Evolutionary conservation across 2,329 filamentous ascomycete genomes (phyloP), one percentile per base, ranked within the genome.

Genomic region (Myriosclerotinia curreyana): DNA sequence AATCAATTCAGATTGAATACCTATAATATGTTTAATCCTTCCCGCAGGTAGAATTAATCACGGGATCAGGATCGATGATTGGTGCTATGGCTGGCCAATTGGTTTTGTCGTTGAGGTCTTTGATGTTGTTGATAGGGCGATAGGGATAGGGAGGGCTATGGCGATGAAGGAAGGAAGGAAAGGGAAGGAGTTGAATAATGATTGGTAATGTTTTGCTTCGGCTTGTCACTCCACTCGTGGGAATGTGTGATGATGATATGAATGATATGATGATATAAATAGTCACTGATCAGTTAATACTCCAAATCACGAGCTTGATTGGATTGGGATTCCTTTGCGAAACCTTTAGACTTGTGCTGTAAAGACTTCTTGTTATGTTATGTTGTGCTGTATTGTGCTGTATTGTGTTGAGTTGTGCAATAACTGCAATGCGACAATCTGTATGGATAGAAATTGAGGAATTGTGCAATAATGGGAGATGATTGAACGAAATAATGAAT

Each of bases 21-120:
- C 9, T 34, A 20, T 17, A 12, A 25, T 40, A 11, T 14, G 15
- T 40, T 55, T 38, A 66, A 74, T 71, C 72, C 72, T 67, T 69
- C 67, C 73, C 73, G 72, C 73, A 74, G 71, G 44, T 61, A 36
- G 38, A 46, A 62, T 62, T 50, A 70, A 72, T 74, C 73, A 74
- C 68, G 63, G 67, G 71, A 74, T 31, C 28, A 2, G 28, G 71
- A 74, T 31, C 28, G 3, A 5, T 31, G 28, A 31, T 71, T 58
- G 60, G n/a, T 64, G 49, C 25, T 53, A 66, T 64, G 67, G 65
- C 73, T 64, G 67, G 65, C 73, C 73, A 74, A 73, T 74, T 73
- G 66, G 59, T 50, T 48, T 66, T 65, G 40, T 51, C 60, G 63
- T 71, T 66, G 71, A 70, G 66, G 71, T 64, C 66, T 65, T 66